Conservation (phyloP, 495 filamentous ascomycete species). For the Elasticomyces elasticus region DNA sequence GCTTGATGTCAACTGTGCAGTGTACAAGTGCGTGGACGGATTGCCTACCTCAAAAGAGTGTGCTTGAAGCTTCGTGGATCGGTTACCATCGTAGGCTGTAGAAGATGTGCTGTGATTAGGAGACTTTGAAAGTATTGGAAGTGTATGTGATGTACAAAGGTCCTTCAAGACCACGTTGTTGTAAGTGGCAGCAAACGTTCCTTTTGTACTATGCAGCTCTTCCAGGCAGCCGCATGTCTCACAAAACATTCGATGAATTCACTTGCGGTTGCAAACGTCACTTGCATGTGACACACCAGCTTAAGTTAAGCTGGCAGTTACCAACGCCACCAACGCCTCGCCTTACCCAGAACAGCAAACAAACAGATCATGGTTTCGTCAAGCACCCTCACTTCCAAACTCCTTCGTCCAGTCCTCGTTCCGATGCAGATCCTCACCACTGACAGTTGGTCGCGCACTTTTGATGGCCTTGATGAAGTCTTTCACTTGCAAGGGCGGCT, state of each 20-base stretch:
- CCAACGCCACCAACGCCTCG: neutral
- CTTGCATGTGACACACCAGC: neutral
- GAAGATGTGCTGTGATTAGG: neutral
- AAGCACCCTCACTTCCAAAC: slow-evolving; percentile 86
- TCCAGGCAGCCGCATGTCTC: no score
- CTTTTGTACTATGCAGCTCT: neutral
- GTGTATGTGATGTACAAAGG: neutral
- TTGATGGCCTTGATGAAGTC: slow-evolving; percentile 93
- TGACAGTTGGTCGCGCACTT: slow-evolving; percentile 78
- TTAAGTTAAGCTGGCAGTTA: neutral
- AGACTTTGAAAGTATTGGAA: neutral
- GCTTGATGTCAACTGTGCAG: neutral
- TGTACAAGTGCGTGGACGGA: neutral
- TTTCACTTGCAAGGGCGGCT: slow-evolving; percentile 76
- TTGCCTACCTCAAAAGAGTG: neutral
- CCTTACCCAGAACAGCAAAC: neutral
- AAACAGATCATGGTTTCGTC: neutral
- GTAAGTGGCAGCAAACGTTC: no score
- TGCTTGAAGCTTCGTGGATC: neutral
- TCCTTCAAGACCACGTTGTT: no score
- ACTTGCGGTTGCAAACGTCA: neutral
- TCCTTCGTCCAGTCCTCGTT: slow-evolving; percentile 93
- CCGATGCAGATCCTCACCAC: slow-evolving; percentile 64
- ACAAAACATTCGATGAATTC: no score
- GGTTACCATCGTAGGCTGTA: neutral